Evolutionary conservation across 768 basidiomycete species (phyloP).

Genomic region (Termitomyces sp.): DNA sequence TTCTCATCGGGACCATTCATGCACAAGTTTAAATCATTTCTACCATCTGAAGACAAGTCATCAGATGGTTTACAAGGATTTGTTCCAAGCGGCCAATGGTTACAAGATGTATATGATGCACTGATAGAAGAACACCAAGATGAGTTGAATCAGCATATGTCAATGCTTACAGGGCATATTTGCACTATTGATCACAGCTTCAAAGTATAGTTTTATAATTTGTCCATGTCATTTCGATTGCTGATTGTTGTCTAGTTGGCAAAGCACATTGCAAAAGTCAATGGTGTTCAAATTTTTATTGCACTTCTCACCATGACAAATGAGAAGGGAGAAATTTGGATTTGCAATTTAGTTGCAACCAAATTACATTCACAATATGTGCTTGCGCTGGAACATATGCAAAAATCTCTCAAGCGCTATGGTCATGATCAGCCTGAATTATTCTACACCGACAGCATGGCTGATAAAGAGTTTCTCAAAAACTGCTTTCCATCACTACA

Average conservation of each 20-base stretch:
- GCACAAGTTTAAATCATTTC: neutral
- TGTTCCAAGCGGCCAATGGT: conserved; percentile 15
- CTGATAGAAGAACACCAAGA: conserved; percentile 16
- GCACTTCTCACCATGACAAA: conserved; percentile 12
- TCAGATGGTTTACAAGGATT: conserved; percentile 15
- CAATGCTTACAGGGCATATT: conserved; percentile 14
- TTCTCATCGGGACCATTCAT: neutral
- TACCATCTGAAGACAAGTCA: neutral
- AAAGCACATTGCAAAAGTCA: no score
- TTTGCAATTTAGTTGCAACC: conserved; percentile 19
- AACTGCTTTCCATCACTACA: conserved; percentile 10
- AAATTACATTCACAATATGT: conserved; percentile 26
- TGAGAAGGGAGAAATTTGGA: conserved; percentile 18
- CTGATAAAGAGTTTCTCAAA: conserved; percentile 16
- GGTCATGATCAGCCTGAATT: conserved; percentile 17
- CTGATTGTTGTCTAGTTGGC: no score
- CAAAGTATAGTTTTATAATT: neutral
- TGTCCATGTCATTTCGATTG: no score
- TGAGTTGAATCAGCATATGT: conserved; percentile 19
- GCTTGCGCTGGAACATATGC: conserved; percentile 16
- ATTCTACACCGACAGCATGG: conserved; percentile 24
- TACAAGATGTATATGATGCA: conserved; percentile 18
- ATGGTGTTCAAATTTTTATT: no score
- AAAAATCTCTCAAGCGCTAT: conserved; percentile 18
- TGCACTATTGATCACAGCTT: conserved; percentile 8